Evolutionary conservation across 2,329 filamentous ascomycete genomes (phyloP).

Genomic region (Elsinoe ampelina): DNA sequence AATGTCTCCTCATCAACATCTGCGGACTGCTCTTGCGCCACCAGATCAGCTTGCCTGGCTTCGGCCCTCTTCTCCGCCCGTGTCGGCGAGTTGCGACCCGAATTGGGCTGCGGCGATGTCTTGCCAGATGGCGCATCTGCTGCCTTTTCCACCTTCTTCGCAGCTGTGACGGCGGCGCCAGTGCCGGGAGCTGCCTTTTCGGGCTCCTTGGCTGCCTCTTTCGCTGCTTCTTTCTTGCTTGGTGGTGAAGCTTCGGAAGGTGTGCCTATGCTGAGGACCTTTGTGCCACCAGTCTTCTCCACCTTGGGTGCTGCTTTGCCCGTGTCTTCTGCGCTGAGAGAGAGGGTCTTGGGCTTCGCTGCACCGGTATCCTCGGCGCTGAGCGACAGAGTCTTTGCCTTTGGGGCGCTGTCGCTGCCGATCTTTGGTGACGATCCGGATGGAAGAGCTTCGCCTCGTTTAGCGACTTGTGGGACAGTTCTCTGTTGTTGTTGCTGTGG

Average conservation of each 20-base stretch:
- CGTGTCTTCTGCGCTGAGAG: conserved; percentile 40
- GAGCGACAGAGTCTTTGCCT: conserved; percentile 34
- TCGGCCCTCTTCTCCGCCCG: conserved; percentile 45
- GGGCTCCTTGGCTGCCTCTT: conserved; percentile 33
- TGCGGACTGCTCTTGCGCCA: conserved; percentile 71
- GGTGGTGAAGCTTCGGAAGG: conserved; percentile 35
- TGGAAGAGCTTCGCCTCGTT: conserved; percentile 45
- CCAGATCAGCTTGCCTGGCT: conserved; percentile 58
- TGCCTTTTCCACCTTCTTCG: conserved; percentile 87
- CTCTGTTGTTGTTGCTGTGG: conserved; percentile 35
- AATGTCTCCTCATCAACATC: conserved; percentile 76
- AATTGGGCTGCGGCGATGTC: conserved; percentile 71
- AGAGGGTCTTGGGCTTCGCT: conserved; percentile 50
- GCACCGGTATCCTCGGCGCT: conserved; percentile 50
- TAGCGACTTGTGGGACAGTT: conserved; percentile 54
- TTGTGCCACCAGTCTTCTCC: conserved; percentile 45
- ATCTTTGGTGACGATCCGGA: conserved; percentile 41
- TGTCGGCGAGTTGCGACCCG: conserved; percentile 68
- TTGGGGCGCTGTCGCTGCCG: conserved; percentile 35
- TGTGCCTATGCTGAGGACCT: conserved; percentile 61
- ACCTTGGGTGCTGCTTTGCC: conserved; percentile 48
- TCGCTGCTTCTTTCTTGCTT: conserved; percentile 41
- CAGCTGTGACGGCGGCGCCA: conserved; percentile 73
- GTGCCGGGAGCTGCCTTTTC: conserved; percentile 49
- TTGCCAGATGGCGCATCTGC: conserved; percentile 59